Evolutionary conservation across 2,329 filamentous ascomycete species (phyloP).

Genomic region (Penicillium psychrosexuale): DNA sequence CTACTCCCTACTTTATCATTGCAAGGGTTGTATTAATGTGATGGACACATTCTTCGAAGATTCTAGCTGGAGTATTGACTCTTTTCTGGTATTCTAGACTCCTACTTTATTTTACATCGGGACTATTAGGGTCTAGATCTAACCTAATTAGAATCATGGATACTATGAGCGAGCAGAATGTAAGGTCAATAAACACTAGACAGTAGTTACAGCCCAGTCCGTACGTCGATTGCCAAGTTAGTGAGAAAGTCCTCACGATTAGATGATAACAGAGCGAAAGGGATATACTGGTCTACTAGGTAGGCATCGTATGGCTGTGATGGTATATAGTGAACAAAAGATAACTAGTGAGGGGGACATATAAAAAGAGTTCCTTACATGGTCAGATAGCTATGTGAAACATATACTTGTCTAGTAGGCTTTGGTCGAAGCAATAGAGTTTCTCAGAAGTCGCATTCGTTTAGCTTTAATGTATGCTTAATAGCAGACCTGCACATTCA

Average conservation of each 20-base stretch:
- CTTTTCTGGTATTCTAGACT: slow-evolving; percentile 5
- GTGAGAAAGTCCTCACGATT: no score
- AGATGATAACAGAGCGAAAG: no score
- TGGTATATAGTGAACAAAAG: neutral
- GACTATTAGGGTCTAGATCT: neutral
- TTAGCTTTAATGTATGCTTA: neutral
- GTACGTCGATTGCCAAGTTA: no score
- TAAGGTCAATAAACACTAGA: neutral
- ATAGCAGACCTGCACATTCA: slow-evolving; percentile 3
- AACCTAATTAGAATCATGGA: neutral
- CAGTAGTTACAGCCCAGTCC: no score
- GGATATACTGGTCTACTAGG: neutral
- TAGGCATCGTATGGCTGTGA: neutral
- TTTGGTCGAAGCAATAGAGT: neutral
- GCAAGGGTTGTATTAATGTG: slow-evolving; percentile 3
- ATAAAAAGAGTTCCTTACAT: neutral
- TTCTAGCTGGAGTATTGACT: slow-evolving; percentile 1
- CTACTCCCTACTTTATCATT: slow-evolving; percentile 7
- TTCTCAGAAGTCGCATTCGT: neutral
- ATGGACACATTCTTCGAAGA: slow-evolving; percentile 4
- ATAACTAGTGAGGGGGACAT: no score
- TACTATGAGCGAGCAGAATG: neutral
- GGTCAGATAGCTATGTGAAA: neutral
- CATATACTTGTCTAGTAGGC: neutral
- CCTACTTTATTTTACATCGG: neutral